Base-by-base conservation (phyloP, 1,139 yeast species). In the Blastobotrys proliferans region DNA sequence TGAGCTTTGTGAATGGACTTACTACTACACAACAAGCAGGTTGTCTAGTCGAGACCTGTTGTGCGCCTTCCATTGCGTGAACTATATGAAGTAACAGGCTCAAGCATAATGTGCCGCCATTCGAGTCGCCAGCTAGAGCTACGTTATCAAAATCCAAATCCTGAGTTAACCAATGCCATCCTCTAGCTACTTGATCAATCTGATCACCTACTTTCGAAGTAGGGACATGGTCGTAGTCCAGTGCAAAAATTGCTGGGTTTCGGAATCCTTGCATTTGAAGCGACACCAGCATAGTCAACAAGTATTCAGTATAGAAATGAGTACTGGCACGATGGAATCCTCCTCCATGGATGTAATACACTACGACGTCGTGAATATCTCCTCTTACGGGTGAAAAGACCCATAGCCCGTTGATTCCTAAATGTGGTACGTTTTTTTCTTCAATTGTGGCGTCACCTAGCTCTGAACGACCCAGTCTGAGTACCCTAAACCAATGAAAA, bases 241-340 rank as follows among this genome's bases (percentile, higher is more conserved):
- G 50, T 3, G 70, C 63, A 41, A 68, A 68, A 3, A 70, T 59
- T 1, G 64, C 68, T 1, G 77, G 77, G 47, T 68, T 70, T 24
- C 59, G 51, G 47, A 72, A 71, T 1, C 77, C 77, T 48, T 69
- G 72, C 38, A 66, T 54, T 25, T 66, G 62, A 26, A 72, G 58
- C 14, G 65, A 53, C 6, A 64, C 61, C 27, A 69, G 63, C 43
- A 68, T 46, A 10, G 68, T 57, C 35, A 60, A 54, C 17, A 69
- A 44, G 48, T 62, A 71, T 49, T 72, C 76, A 14, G 64, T 45
- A 46, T 70, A 70, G 38, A 67, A 61, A 50, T 63, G 65, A 1
- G 66, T 67, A 6, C 62, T 55, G 9, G 56, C 47, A 14, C 53
- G 51, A 1, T 64, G 61, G 32, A 62, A 54, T 45, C 62, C 65